phyloP scores from a whole-genome alignment of 2,329 filamentous ascomycete genomes.

The Berkeleyomyces rouxiae region DNA sequence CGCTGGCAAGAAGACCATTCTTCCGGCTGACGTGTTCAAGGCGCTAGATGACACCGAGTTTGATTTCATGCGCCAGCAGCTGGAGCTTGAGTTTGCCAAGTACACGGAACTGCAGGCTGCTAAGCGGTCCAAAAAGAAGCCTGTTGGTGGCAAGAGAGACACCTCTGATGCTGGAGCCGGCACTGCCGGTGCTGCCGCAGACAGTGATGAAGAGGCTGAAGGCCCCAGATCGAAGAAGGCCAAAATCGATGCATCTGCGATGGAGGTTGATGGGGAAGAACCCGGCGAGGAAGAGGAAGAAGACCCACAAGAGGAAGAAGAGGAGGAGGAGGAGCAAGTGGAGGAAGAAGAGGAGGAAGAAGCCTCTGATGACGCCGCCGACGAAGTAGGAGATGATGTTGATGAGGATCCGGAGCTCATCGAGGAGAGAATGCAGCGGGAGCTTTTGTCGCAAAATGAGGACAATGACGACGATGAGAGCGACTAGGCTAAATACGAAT shows the following conservation, averaged over 20 bases:
- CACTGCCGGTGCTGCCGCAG: constrained; percentile 20
- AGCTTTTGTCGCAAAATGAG: constrained; percentile 40
- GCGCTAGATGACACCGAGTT: constrained; percentile 66
- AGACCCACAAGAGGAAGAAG: constrained; percentile 29
- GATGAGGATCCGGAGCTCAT: constrained; percentile 27
- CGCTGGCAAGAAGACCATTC: constrained; percentile 62
- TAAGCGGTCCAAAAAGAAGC: constrained; percentile 55
- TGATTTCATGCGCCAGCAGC: constrained; percentile 46
- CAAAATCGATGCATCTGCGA: constrained; percentile 27
- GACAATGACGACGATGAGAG: constrained; percentile 46
- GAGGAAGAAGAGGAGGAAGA: constrained; percentile 21
- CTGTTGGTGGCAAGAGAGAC: constrained; percentile 53
- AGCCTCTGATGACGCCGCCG: constrained; percentile 32
- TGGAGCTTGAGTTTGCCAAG: constrained; percentile 63
- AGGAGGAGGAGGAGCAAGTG: constrained; percentile 23
- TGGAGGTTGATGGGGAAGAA: constrained; percentile 22
- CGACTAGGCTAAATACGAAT: constrained; percentile 24
- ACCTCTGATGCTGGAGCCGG: constrained; percentile 21
- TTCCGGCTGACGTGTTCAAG: constrained; percentile 57
- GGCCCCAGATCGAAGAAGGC: constrained; percentile 25
- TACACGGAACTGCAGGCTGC: constrained; percentile 58
- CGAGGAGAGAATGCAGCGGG: constrained; percentile 37
- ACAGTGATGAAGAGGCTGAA: constrained; percentile 22
- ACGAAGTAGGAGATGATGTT: constrained; percentile 26
- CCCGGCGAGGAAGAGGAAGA: constrained; percentile 32